Evolutionary conservation across 2,329 filamentous ascomycete species (phyloP), one percentile per base, ranked within the genome.

Genomic region (Cylindrodendrum hubeiense): DNA sequence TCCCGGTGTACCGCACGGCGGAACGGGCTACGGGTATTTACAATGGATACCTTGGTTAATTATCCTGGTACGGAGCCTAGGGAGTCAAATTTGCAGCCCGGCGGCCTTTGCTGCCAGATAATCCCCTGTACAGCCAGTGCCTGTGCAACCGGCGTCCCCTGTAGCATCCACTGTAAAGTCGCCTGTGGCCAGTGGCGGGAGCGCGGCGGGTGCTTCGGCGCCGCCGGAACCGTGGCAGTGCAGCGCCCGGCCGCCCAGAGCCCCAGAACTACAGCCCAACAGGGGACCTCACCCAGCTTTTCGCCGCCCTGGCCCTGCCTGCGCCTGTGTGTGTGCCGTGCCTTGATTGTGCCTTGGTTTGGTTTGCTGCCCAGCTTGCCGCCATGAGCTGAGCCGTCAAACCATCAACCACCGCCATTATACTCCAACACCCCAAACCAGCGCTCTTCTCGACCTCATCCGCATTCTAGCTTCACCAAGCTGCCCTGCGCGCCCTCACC

Each of bases 141-240:
- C 46, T 33, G 49, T 60, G 46, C 47, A 21, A 6, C 21, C 22
- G 24, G 46, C 39, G 30, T 59, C 60, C 60, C 60, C 26, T 58
- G 54, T 41, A 53, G 15, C 54, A 28, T 52, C 60, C 60, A 57
- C 60, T 57, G 37, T 13, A 52, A 44, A 44, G 26, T 9, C n/a
- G 34, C 37, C 50, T 15, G 12, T 19, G 12, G 26, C 52, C 52
- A 56, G 52, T 63, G 28, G 54, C 39, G 33, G 46, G 46, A 39
- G 58, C 58, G 13, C 51, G 24, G 33, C 59, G 59, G 59, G 44
- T 43, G 44, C 30, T 63, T 43, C 43, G 43, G 46, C 44, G 47
- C 24, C 54, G 60, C 49, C 49, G 44, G 41, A 59, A 59, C 54
- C 46, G 59, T 66, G 59, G 59, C 63, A 66, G 66, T 63, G 51